phyloP scores from a whole-genome alignment of 2,329 filamentous ascomycete genomes.

The Pseudogymnoascus verrucosus region DNA sequence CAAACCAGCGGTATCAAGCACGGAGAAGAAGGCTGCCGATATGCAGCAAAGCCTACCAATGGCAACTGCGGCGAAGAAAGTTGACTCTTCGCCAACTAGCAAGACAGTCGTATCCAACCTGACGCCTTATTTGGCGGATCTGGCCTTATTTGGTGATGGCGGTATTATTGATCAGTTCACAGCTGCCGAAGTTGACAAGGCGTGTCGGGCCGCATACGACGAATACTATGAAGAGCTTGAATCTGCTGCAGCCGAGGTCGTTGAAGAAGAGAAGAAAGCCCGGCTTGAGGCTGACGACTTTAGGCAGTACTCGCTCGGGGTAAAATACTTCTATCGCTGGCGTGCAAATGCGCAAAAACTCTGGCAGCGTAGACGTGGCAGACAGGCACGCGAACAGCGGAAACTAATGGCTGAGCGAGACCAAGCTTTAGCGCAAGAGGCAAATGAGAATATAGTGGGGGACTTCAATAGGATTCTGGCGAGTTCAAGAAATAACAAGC shows the following conservation, averaged over 20 bases:
- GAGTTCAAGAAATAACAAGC: conserved; percentile 12
- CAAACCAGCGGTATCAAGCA: neutral
- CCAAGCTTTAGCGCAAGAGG: conserved; percentile 8
- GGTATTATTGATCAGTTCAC: conserved; percentile 29
- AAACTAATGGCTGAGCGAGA: conserved; percentile 23
- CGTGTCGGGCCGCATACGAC: neutral
- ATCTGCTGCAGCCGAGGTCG: conserved; percentile 17
- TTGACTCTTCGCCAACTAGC: neutral
- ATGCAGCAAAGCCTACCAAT: neutral
- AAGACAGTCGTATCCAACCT: neutral
- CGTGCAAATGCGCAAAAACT: conserved; percentile 18
- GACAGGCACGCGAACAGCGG: conserved; percentile 23
- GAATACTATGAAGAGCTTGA: conserved; percentile 16
- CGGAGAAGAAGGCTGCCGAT: neutral
- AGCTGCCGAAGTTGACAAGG: conserved; percentile 17
- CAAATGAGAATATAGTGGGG: conserved; percentile 21
- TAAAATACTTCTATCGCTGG: conserved; percentile 26
- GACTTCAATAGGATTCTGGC: conserved; percentile 20
- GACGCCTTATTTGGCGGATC: neutral
- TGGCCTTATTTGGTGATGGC: conserved; percentile 18
- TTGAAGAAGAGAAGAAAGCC: conserved; percentile 17
- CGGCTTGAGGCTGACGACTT: conserved; percentile 16
- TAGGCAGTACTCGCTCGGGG: conserved; percentile 21
- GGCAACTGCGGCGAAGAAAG: neutral
- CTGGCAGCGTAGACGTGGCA: conserved; percentile 23